Base-by-base conservation (phyloP, 768 basidiomycete genomes). In the Tylopilus balloui region DNA sequence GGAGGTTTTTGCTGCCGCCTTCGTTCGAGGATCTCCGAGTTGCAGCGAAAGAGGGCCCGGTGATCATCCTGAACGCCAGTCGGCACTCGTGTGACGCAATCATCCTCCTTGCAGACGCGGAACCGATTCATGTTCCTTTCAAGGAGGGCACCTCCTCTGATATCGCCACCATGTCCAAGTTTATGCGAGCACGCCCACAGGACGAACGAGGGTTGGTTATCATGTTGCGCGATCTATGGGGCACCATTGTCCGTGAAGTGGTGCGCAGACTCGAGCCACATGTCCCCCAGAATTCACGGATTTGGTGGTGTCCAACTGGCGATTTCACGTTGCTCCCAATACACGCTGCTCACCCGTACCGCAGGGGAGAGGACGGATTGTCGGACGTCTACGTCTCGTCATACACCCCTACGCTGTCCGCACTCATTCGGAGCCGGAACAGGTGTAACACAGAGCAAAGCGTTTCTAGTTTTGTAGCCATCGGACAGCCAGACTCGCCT, bases 41-140 rank as follows among this genome's bases (percentile, higher is more conserved):
- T 1, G 64, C 58, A 13, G 59, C 58, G 13, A 20, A 5, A 6
- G 55, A 48, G 27, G 69, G 68, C 29, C 68, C 70, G 3, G 57
- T 71, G 15, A 60, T 71, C 34, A 59, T 71, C 38, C 53, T 73
- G 27, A 72, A 68, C 27, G 60, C 64, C 15, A 55, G 60, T 28
- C 51, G 17, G 9, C 44, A 55, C 19, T 46, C 54, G 12, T 63
- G 58, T 8, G 58, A 65, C 27, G 63, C 63, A 17, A 24, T 65
- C 28, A 62, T 66, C 31, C 47, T 60, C 12, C 55, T 58, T 19
- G 43, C 41, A 17, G 6, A 49, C 12, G 48, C 14, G 24, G 35
- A 48, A 3, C 55, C 57, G 15, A 21, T 54, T 20, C 55, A 55
- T 25, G 20, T 58, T 43, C 20, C 53, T 31, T 53, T 58, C 29